These are phyloP conservation scores for Paracoccidioides brasiliensis DNA, from an alignment of 2,329 filamentous ascomycete species.

Conservation along the genomic window DNA sequence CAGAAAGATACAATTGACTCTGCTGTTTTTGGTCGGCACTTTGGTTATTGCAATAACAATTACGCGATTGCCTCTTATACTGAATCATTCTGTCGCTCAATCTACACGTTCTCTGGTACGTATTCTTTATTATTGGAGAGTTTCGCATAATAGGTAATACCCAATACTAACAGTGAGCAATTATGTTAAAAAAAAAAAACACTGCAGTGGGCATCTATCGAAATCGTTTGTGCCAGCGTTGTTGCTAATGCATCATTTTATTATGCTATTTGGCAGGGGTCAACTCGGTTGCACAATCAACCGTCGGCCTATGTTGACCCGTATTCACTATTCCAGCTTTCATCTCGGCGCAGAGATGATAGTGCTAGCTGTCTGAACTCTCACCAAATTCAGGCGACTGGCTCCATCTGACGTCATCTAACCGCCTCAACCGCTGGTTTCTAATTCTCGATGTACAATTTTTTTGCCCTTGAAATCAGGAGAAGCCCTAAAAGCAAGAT, in stretches of 20 bases:
- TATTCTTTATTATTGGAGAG: neutral
- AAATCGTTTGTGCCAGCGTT: conserved; percentile 9
- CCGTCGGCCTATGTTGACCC: neutral
- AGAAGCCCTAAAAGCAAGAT: neutral
- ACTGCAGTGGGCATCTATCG: conserved; percentile 11
- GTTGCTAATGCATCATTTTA: conserved; percentile 12
- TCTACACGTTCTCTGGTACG: conserved; percentile 10
- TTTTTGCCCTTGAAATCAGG: neutral
- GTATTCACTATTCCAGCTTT: neutral
- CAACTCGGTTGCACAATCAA: neutral
- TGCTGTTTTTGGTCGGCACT: conserved; percentile 10
- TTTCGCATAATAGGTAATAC: neutral
- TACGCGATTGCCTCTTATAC: conserved; percentile 11
- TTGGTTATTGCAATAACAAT: conserved; percentile 10
- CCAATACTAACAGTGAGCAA: neutral
- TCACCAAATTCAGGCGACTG: neutral
- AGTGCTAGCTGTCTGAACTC: neutral
- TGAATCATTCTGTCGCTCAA: conserved; percentile 7
- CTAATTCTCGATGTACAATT: neutral
- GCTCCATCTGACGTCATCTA: neutral
- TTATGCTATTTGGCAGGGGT: conserved; percentile 10
- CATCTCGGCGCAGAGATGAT: neutral
- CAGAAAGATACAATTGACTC: conserved; percentile 11
- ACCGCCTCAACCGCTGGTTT: neutral
- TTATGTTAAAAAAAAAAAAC: neutral